Evolutionary conservation across 2,329 filamentous ascomycete genomes (phyloP), one percentile per base, ranked within the genome.

Genomic region (Diaporthe vexans): DNA sequence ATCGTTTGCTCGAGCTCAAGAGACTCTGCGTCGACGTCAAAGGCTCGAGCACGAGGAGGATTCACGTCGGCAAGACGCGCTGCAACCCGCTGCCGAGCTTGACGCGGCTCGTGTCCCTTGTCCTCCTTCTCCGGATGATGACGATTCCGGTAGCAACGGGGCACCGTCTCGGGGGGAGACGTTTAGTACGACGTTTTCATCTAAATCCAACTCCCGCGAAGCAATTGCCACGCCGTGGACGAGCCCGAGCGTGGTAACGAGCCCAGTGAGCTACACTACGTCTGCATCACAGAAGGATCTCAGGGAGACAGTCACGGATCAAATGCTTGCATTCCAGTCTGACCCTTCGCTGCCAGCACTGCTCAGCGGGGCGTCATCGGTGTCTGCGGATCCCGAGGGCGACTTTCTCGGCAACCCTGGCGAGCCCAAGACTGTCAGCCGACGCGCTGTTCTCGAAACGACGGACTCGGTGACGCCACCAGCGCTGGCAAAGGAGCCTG

Each of bases 311-410:
- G 87, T 82, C 1, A 84, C 85, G 5, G 86, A 88, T 6, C 84
- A 86, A 11, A 87, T 88, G 77, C 78, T 88, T 21, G 85, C 84
- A 3, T 92, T 91, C 80, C 89, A 89, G 72, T 92, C 91, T 4
- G 91, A 92, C 70, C 91, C 90, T 0, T 93, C 91, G 7, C 82
- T 93, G 3, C 91, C 91, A 15, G 90, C 91, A 9, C 83, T 92
- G 10, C 84, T 92, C 15, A 92, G 91, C 73, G 89, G 91, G 15
- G 89, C 90, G 11, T 92, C 90, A 78, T 93, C 91, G 3, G 87
- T 92, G 13, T 92, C 90, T 19, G 90, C 89, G 0, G 91, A 92
- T 77, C 84, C 88, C 29, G 91, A 93, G 76, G 89, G 87, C 1
- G 91, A 92, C 65, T 89, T 91, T 52, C 83, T 91, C 4, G 82